Conservation (phyloP, 2,329 filamentous ascomycete genomes). For the Teratosphaeria epicoccoides region DNA sequence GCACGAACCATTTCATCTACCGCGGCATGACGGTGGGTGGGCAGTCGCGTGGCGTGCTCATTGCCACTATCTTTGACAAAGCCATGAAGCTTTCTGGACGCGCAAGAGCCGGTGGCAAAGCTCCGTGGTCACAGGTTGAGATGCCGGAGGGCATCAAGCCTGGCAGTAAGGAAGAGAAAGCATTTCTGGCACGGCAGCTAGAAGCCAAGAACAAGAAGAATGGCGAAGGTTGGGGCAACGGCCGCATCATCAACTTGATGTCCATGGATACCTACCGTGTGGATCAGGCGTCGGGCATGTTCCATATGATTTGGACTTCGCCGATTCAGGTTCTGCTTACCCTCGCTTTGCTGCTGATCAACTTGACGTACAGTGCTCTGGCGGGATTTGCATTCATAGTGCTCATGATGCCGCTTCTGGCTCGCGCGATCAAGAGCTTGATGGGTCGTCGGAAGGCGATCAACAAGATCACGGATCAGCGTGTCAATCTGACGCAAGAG, state of each 20-base stretch:
- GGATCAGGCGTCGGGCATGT: conserved; percentile 76
- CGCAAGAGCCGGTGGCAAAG: conserved; percentile 70
- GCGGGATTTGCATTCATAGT: conserved; percentile 77
- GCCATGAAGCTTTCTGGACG: conserved; percentile 79
- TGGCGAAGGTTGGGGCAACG: conserved; percentile 81
- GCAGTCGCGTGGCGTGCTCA: conserved; percentile 68
- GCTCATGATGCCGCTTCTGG: conserved; percentile 66
- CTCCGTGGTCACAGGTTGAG: conserved; percentile 24
- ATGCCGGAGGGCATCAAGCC: conserved; percentile 35
- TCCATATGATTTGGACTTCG: conserved; percentile 84
- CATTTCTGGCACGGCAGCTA: conserved; percentile 39
- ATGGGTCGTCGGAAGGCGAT: conserved; percentile 67
- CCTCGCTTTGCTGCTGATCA: conserved; percentile 69
- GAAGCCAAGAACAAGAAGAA: conserved; percentile 45
- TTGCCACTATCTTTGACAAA: conserved; percentile 84
- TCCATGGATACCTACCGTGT: conserved; percentile 89
- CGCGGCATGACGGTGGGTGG: conserved; percentile 86
- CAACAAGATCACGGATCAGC: conserved; percentile 88
- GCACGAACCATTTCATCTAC: conserved; percentile 85
- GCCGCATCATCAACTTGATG: conserved; percentile 86
- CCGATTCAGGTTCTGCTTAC: conserved; percentile 71
- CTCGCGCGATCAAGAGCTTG: conserved; percentile 63
- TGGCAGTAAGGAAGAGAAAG: conserved; percentile 41
- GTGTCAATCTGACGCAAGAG: conserved; percentile 84
- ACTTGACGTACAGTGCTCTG: conserved; percentile 80